A percentile compares a stretch with the other conserved stretches of the same genome.
phyloP scores from a whole-genome alignment of 2,329 filamentous ascomycete genomes.

The Fusarium oxysporum region DNA sequence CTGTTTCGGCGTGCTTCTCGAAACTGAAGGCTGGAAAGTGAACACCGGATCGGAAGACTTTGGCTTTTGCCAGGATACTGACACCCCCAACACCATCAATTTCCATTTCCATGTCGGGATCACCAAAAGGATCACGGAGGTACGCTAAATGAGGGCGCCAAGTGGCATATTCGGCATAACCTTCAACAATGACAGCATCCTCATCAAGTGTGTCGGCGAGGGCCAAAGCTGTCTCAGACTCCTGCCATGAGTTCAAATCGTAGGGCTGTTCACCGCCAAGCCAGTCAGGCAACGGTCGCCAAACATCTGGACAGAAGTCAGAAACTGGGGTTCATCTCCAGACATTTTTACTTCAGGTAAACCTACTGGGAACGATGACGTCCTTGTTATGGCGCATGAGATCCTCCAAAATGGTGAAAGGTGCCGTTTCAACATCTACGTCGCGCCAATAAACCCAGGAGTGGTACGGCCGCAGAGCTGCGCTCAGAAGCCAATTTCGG shows the following conservation, averaged over 20 bases:
- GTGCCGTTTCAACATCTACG: conserved; percentile 97
- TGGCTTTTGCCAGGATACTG: conserved; percentile 95
- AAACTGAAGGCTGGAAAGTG: conserved; percentile 99
- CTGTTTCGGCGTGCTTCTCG: conserved; percentile 97
- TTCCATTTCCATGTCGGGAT: conserved; percentile 99
- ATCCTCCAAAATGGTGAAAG: conserved; percentile 96
- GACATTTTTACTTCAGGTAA: background rate
- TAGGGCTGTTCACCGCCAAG: conserved; percentile 98
- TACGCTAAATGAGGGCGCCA: conserved; percentile 98
- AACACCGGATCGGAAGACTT: conserved; percentile 92
- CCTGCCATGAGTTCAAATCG: conserved; percentile 98
- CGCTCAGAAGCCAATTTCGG: conserved; percentile 95
- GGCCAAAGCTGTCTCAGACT: conserved; percentile 94
- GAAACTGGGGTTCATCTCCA: background rate
- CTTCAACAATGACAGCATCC: conserved; percentile 98
- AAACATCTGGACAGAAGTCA: conserved; percentile 77
- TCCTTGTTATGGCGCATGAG: conserved; percentile 99
- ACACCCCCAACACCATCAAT: conserved; percentile 98
- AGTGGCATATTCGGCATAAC: conserved; percentile 98
- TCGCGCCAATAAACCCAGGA: conserved; percentile 99
- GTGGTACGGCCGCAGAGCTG: conserved; percentile 91
- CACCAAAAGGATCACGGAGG: conserved; percentile 93
- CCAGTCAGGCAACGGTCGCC: conserved; percentile 98
- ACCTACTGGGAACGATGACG: conserved; percentile 96
- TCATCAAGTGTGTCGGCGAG: conserved; percentile 96